Evolutionary conservation across 2,329 filamentous ascomycete genomes (phyloP).

Genomic region (Venturia oleaginea): DNA sequence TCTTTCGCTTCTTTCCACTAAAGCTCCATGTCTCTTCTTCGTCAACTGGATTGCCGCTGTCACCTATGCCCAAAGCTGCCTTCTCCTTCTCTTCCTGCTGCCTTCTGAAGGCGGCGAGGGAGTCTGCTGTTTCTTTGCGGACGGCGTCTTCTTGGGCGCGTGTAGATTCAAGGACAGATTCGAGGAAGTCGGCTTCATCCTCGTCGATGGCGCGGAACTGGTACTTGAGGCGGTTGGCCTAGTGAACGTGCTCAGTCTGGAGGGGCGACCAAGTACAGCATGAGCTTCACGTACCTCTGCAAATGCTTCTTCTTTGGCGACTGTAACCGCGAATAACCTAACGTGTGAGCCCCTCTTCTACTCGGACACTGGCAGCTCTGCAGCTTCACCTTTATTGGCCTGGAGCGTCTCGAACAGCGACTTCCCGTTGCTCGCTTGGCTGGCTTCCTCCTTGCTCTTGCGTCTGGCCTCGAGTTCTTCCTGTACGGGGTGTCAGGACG

Average conservation of each 20-base stretch:
- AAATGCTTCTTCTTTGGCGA: conserved; percentile 73
- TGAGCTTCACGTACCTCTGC: conserved; percentile 47
- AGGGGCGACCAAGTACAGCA: neutral
- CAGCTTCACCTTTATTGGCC: conserved; percentile 62
- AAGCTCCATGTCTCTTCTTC: conserved; percentile 41
- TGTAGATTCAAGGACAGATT: conserved; percentile 48
- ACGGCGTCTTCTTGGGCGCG: conserved; percentile 48
- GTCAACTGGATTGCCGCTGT: conserved; percentile 20
- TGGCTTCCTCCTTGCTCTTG: conserved; percentile 43
- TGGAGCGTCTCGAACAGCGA: conserved; percentile 67
- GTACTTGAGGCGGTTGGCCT: conserved; percentile 55
- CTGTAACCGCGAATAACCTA: conserved; percentile 34
- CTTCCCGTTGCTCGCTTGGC: conserved; percentile 43
- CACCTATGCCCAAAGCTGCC: conserved; percentile 10
- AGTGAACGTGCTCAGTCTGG: neutral
- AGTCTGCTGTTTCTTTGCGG: conserved; percentile 49
- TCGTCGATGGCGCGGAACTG: conserved; percentile 72
- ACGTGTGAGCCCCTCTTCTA: conserved; percentile 22
- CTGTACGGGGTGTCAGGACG: neutral
- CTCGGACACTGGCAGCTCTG: conserved; percentile 2
- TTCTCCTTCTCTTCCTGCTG: conserved; percentile 52
- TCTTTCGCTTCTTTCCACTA: conserved; percentile 44
- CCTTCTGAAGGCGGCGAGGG: conserved; percentile 49
- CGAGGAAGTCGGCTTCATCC: conserved; percentile 67
- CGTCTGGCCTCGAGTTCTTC: conserved; percentile 45